Percentiles rank a stretch among this genome's conserved stretches.
These are phyloP conservation scores for Medicago ruthenica DNA, from an alignment of 306 rosid species.

Conservation along the genomic window DNA sequence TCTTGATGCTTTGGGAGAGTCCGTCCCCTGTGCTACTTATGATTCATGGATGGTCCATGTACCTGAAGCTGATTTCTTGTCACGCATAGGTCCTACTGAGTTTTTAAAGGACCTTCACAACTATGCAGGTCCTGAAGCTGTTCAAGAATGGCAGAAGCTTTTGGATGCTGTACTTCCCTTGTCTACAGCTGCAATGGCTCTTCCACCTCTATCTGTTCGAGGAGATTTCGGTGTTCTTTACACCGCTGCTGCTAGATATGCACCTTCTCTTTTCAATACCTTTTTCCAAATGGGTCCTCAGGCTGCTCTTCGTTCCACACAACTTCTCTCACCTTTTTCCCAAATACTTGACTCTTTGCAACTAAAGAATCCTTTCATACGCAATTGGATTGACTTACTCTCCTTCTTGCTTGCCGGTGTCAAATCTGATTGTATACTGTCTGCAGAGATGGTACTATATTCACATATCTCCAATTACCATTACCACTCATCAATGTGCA, in stretches of 20 bases:
- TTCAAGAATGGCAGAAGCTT: conserved; percentile 83
- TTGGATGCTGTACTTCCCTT: conserved; percentile 90
- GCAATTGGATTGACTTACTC: conserved; percentile 89
- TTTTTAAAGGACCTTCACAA: conserved; percentile 88
- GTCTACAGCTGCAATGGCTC: conserved; percentile 91
- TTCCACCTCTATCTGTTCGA: conserved; percentile 90
- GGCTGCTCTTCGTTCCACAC: conserved; percentile 79
- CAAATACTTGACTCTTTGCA: conserved; percentile 79
- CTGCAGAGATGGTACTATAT: conserved; percentile 88
- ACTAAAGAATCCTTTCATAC: conserved; percentile 74
- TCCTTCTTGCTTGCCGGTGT: conserved; percentile 97
- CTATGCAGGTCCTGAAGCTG: conserved; percentile 79
- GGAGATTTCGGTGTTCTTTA: conserved; percentile 89
- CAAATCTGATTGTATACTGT: conserved; percentile 74
- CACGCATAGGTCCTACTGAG: conserved; percentile 93
- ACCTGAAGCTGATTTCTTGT: conserved; percentile 88
- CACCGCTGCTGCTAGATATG: conserved; percentile 92
- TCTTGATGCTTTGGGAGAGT: conserved; percentile 83
- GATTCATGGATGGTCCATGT: conserved; percentile 97
- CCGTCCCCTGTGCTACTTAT: conserved; percentile 76
- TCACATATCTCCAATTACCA: neutral
- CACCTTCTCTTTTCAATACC: conserved; percentile 80
- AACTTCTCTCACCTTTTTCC: conserved; percentile 87
- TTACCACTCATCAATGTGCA: too few species aligned
- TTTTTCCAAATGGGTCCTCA: conserved; percentile 88